Percentiles rank a stretch among this genome's conserved stretches.
These are phyloP conservation scores for Eragrostis curvula DNA, from an alignment of 176 grass and related monocot species.

Conservation along the genomic window DNA sequence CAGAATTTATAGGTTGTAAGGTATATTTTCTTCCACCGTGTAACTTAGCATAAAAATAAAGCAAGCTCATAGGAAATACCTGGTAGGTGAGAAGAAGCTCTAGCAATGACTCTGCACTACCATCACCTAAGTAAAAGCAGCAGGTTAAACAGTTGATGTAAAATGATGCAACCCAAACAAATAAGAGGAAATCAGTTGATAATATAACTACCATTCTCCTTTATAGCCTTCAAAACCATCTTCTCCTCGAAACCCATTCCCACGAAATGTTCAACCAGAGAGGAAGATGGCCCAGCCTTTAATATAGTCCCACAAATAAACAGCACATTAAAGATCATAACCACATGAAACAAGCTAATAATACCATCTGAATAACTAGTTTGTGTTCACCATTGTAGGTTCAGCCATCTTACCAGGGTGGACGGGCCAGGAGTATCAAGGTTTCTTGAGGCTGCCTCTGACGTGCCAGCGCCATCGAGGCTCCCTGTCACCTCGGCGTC, in stretches of 20 bases:
- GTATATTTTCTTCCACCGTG: not conserved
- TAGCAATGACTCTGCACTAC: slow-evolving; percentile 66
- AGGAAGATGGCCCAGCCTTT: slow-evolving; percentile 34
- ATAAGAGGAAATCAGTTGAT: slow-evolving; percentile 32
- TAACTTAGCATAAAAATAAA: slow-evolving; percentile 15
- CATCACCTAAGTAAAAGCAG: slow-evolving; percentile 54
- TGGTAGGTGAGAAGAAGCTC: slow-evolving; percentile 78
- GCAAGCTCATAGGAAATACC: slow-evolving; percentile 39
- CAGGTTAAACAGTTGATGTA: slow-evolving; percentile 25
- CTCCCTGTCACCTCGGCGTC: slow-evolving; percentile 16
- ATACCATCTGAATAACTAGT: slow-evolving; percentile 16
- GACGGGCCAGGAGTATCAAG: slow-evolving; percentile 25
- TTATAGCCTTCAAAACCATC: slow-evolving; percentile 54
- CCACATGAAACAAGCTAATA: slow-evolving; percentile 29
- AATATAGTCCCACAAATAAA: slow-evolving; percentile 23
- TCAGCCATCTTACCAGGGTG: slow-evolving; percentile 24
- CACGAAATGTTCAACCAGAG: slow-evolving; percentile 44
- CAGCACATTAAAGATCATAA: slow-evolving; percentile 15
- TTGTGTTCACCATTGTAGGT: not conserved
- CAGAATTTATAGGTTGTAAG: slow-evolving; percentile 17
- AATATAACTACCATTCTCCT: slow-evolving; percentile 51
- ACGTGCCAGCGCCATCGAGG: not conserved
- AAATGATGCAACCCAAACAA: slow-evolving; percentile 28
- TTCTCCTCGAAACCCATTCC: slow-evolving; percentile 65
- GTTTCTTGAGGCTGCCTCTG: not conserved